Percentiles rank a stretch among this genome's conserved stretches.
Conservation (phyloP, 768 basidiomycete genomes). For the Leccinum disarticulatum region DNA sequence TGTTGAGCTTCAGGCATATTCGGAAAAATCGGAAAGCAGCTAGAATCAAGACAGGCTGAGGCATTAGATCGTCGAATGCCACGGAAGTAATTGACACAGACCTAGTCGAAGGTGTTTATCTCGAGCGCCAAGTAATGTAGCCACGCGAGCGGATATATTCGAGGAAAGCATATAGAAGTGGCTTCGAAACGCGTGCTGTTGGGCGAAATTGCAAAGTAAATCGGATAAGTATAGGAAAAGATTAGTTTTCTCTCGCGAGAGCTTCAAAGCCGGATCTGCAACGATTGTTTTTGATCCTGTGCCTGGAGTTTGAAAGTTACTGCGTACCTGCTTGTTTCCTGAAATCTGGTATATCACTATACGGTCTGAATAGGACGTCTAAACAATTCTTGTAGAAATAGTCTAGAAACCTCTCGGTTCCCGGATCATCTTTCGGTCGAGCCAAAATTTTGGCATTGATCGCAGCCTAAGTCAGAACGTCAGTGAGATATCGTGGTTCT, state of each 20-base stretch:
- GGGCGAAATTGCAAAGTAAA: conserved; percentile 81
- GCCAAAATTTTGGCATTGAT: conserved; percentile 46
- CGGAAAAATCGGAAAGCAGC: conserved; percentile 94
- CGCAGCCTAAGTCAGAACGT: conserved; percentile 22
- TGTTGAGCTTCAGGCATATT: conserved; percentile 77
- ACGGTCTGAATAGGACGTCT: conserved; percentile 76
- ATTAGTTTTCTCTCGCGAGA: conserved; percentile 75
- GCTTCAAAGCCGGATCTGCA: conserved; percentile 50
- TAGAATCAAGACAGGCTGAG: conserved; percentile 32
- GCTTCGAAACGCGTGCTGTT: conserved; percentile 89
- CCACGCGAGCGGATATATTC: conserved; percentile 70
- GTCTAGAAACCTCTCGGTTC: conserved; percentile 86
- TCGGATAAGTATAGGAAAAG: conserved; percentile 90
- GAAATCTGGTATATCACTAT: conserved; percentile 71
- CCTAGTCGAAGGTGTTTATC: conserved; percentile 94
- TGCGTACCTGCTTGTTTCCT: conserved; percentile 45
- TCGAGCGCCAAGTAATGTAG: conserved; percentile 72
- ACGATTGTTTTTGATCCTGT: conserved; percentile 2
- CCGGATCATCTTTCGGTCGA: conserved; percentile 77
- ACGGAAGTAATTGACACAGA: conserved; percentile 38
- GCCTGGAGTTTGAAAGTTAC: background rate
- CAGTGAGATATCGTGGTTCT: conserved; percentile 3
- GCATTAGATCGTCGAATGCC: conserved; percentile 11
- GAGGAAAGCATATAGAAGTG: conserved; percentile 88
- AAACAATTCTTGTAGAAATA: conserved; percentile 90